Base-by-base conservation (phyloP, 1,284 basidiomycete genomes). In the Ceratorhiza oryzae-sativae region DNA sequence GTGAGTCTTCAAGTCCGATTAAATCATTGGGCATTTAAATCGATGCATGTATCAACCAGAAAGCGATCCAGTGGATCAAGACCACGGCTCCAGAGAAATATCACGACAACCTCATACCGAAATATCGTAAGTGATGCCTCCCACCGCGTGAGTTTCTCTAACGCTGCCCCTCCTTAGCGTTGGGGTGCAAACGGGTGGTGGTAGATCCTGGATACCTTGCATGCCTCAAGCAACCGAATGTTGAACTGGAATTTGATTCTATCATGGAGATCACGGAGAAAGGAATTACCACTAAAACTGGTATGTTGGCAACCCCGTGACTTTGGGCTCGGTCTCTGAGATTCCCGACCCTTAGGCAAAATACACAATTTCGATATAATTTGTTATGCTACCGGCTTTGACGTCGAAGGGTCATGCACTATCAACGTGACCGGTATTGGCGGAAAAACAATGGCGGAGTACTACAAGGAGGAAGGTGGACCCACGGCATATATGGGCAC, bases 131-230 rank as follows among this genome's bases (percentile, higher is more conserved):
- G 84, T 60, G 13, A n/a, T 51, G 30, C 2, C 10, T 41, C 59
- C 6, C n/a, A 13, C n/a, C 27, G 13, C 13, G 49, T 58, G 59
- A 12, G 20, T 13, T 51, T 45, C 9, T 18, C 42, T 45, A 18
- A 45, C n/a, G n/a, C n/a, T 41, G 8, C 27, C 10, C 13, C 32
- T 39, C 46, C 8, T 0, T 51, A 76, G 73, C 76, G 3, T 71
- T 75, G 65, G 85, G 85, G 55, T 87, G 86, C 77, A 88, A 86
- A 75, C 81, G 87, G 32, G 82, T 87, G 15, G 84, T 88, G 30
- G 78, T 85, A 58, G 85, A 88, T 75, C 83, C 85, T 13, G 83
- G 81, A 10, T 88, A 87, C 75, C 80, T 88, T 32, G 78, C 83
- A 41, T 80, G 81, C 41, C 79, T 89, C 45, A 79, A 85, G 68